Evolutionary conservation across 2,329 filamentous ascomycete species (phyloP).

Genomic region (Pyrenophora teres): DNA sequence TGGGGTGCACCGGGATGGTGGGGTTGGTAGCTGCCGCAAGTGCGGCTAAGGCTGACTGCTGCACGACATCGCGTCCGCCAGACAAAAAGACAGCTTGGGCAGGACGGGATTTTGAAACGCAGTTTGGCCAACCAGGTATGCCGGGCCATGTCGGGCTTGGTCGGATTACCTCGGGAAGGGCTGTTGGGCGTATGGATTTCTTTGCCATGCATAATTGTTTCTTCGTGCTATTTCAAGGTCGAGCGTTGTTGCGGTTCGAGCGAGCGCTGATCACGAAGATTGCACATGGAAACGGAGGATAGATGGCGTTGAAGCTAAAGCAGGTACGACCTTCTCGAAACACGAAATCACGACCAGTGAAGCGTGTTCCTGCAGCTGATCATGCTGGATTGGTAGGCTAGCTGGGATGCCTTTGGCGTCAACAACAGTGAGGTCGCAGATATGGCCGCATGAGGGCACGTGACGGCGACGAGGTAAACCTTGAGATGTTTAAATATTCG

Average conservation of each 20-base stretch:
- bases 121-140: neutral
- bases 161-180: neutral
- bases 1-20: neutral
- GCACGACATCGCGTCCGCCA: constrained; percentile 6
- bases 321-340: constrained; percentile 13
- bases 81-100: neutral
- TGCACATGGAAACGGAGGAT: neutral
- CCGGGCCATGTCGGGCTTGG: neutral
- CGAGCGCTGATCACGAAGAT: neutral
- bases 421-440: constrained; percentile 8
- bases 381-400: constrained; percentile 1
- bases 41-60: constrained; percentile 15
- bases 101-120: neutral
- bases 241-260: neutral
- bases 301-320: constrained; percentile 6
- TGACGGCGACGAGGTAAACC: neutral
- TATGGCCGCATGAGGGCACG: constrained; percentile 3
- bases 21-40: constrained; percentile 11
- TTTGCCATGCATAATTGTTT: neutral
- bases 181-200: neutral
- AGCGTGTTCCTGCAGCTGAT: constrained; percentile 12
- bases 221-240: neutral
- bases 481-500: neutral
- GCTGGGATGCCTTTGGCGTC: neutral
- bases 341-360: neutral